Conservation (phyloP, 2,329 filamentous ascomycete genomes). For the Phoma sp. region DNA sequence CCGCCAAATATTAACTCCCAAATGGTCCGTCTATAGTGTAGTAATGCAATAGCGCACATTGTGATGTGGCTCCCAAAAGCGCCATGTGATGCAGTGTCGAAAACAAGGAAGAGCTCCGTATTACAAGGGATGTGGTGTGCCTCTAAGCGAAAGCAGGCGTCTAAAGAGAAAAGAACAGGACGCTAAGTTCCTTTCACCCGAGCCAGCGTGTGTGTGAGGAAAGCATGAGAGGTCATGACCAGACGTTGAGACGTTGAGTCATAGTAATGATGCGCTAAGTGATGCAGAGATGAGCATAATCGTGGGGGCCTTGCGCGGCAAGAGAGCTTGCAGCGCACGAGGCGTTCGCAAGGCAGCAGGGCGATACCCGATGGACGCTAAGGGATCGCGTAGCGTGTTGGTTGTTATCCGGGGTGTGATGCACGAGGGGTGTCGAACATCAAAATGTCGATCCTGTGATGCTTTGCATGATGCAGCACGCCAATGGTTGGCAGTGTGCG, state of each 20-base stretch:
- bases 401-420: conserved; percentile 22
- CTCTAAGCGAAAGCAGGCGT: conserved; percentile 31
- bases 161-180: conserved; percentile 30
- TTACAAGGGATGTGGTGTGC: conserved; percentile 37
- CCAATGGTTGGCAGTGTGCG: conserved; percentile 22
- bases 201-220: conserved; percentile 43
- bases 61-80: conserved; percentile 25
- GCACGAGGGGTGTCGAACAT: conserved; percentile 34
- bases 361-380: conserved; percentile 24
- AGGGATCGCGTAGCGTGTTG: conserved; percentile 6
- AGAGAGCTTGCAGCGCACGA: conserved; percentile 22
- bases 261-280: conserved; percentile 23
- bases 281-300: conserved; percentile 22
- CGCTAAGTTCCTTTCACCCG: conserved; percentile 42
- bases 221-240: conserved; percentile 30
- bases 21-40: conserved; percentile 18
- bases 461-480: conserved; percentile 32
- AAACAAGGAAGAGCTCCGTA: conserved; percentile 41
- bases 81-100: conserved; percentile 43
- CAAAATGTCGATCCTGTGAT: conserved; percentile 30
- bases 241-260: conserved; percentile 33
- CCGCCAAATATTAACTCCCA: conserved; percentile 31
- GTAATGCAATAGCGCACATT: conserved; percentile 22
- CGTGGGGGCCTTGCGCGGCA: conserved; percentile 15
- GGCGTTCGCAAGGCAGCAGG: conserved; percentile 23